These are phyloP conservation scores for Atkinsonella hypoxylon DNA, from an alignment of 2,329 filamentous ascomycete species.

Conservation along the genomic window DNA sequence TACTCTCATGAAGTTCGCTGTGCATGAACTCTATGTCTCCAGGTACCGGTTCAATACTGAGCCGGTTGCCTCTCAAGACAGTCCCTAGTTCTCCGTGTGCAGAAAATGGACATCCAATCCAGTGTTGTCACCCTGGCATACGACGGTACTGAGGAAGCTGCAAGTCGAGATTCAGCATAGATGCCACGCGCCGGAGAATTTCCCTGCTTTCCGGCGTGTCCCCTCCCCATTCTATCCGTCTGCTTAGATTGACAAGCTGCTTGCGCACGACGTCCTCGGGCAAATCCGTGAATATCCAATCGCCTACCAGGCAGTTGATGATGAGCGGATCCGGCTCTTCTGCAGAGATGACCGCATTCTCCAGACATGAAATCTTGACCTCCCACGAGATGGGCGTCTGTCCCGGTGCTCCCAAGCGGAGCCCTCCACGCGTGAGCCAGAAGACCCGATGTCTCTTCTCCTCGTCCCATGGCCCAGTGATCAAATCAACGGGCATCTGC, in stretches of 20 bases:
- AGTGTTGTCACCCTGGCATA: neutral
- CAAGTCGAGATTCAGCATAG: conserved; percentile 5
- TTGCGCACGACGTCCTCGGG: conserved; percentile 19
- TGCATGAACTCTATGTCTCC: no score
- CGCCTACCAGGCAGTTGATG: conserved; percentile 19
- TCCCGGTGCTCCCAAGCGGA: conserved; percentile 16
- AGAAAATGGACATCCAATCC: no score
- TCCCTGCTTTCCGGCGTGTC: conserved; percentile 14
- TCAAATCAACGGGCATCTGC: conserved; percentile 27
- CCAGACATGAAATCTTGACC: conserved; percentile 23
- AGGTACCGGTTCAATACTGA: no score
- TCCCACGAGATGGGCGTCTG: conserved; percentile 28
- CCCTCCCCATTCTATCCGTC: conserved; percentile 19
- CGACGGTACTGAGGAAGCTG: conserved; percentile 6
- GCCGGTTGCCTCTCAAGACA: no score
- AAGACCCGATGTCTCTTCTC: conserved; percentile 29
- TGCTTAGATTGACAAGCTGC: conserved; percentile 15
- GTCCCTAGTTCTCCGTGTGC: no score
- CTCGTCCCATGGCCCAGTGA: conserved; percentile 31
- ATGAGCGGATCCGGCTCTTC: conserved; percentile 17
- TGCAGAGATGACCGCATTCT: conserved; percentile 21
- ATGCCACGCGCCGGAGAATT: conserved; percentile 13
- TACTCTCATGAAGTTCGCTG: no score
- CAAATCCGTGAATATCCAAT: conserved; percentile 16
- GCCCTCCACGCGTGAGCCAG: conserved; percentile 31